Evolutionary conservation across 139 green algal genomes (phyloP).

Genomic region (Chlamydomonas asymmetrica): DNA sequence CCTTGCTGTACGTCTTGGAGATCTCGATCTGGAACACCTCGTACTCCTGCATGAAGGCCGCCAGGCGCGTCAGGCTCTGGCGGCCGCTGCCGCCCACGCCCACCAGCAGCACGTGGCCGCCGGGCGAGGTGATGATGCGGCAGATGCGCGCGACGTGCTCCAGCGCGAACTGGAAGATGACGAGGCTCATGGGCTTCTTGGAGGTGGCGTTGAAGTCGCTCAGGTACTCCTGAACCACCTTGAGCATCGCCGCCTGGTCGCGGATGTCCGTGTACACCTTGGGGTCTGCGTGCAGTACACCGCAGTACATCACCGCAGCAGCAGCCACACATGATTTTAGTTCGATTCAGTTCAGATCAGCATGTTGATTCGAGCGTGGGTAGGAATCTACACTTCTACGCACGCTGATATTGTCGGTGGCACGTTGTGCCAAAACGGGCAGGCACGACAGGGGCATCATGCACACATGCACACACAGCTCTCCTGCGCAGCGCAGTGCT

Average conservation of each 20-base stretch:
- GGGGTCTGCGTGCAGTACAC: constrained; percentile 15
- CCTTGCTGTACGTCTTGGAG: constrained; percentile 68
- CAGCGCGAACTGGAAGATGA: constrained; percentile 77
- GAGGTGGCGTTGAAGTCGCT: constrained; percentile 70
- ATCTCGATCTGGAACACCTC: constrained; percentile 77
- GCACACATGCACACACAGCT: too few species aligned
- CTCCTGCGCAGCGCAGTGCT: not conserved
- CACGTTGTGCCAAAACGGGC: too few species aligned
- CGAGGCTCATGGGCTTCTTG: constrained; percentile 78
- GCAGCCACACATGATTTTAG: not conserved
- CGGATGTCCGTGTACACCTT: constrained; percentile 60
- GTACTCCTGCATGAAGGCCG: constrained; percentile 71
- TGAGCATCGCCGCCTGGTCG: constrained; percentile 34
- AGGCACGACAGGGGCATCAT: too few species aligned
- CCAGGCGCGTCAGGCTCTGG: constrained; percentile 67
- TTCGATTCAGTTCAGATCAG: constrained; percentile 24
- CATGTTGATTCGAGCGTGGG: constrained; percentile 8
- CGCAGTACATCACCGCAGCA: not conserved
- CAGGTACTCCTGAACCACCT: constrained; percentile 65
- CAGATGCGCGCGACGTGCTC: constrained; percentile 74
- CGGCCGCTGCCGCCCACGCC: constrained; percentile 72
- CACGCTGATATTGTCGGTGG: too few species aligned
- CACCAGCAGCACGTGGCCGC: constrained; percentile 77
- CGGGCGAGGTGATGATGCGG: constrained; percentile 69
- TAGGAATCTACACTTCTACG: too few species aligned